A percentile compares a stretch with the other conserved stretches of the same genome.
phyloP scores from a whole-genome alignment of 2,329 filamentous ascomycete genomes.

The Myrmaecium sp. region DNA sequence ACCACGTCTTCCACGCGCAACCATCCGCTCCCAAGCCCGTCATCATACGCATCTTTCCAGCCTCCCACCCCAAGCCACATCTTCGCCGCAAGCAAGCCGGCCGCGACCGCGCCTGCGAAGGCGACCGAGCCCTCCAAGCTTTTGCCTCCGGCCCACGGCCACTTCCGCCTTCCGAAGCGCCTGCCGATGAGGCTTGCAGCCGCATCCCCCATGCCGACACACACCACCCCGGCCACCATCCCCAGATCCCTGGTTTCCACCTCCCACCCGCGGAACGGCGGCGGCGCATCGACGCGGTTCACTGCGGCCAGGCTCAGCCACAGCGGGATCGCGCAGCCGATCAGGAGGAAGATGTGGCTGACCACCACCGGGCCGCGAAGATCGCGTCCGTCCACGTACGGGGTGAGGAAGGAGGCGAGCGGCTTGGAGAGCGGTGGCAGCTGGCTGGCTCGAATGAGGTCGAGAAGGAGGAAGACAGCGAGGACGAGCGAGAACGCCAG shows the following conservation, averaged over 20 bases:
- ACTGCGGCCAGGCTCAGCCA: conserved; percentile 72
- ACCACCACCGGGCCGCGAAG: conserved; percentile 88
- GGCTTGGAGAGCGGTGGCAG: conserved; percentile 78
- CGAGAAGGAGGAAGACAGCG: conserved; percentile 71
- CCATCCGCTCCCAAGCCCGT: conserved; percentile 2
- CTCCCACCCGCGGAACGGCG: conserved; percentile 60
- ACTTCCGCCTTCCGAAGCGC: conserved; percentile 72
- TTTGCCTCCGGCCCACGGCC: conserved; percentile 94
- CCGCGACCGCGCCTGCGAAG: conserved; percentile 63
- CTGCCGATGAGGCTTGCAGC: conserved; percentile 81
- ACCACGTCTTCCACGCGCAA: conserved; percentile 25
- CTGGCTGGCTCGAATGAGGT: conserved; percentile 78
- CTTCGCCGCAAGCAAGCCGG: conserved; percentile 53
- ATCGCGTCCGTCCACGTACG: conserved; percentile 88
- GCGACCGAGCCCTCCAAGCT: conserved; percentile 74
- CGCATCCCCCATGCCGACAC: conserved; percentile 88
- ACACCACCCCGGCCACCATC: conserved; percentile 85
- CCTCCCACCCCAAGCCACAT: conserved; percentile 61
- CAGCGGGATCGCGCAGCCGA: conserved; percentile 85
- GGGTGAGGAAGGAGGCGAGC: conserved; percentile 71
- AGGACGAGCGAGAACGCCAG: conserved; percentile 67
- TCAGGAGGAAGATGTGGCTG: conserved; percentile 86
- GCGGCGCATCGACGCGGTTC: conserved; percentile 35
- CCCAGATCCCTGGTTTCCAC: conserved; percentile 54
- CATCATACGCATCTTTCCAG: conserved; percentile 33